These are phyloP conservation scores for Dendrobium catenatum DNA, from an alignment of 106 monocot genomes.

Conservation along the genomic window DNA sequence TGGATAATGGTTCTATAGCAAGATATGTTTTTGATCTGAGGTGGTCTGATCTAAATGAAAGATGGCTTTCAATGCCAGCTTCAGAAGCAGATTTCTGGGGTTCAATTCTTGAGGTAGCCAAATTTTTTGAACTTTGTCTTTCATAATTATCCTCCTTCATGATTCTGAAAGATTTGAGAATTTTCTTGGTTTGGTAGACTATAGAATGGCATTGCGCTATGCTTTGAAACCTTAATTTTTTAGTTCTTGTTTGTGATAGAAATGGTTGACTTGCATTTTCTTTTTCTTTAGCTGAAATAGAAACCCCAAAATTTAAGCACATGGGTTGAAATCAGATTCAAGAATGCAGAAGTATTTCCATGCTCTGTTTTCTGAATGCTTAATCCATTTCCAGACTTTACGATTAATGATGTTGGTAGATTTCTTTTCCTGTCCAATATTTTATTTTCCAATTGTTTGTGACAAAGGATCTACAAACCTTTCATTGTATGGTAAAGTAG, in stretches of 20 bases:
- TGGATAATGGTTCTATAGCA: slow-evolving; percentile 53
- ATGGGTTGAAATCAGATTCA: too few species aligned
- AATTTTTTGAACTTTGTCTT: not conserved
- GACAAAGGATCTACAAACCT: too few species aligned
- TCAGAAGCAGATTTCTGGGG: slow-evolving; percentile 74
- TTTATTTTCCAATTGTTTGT: too few species aligned
- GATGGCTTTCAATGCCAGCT: slow-evolving; percentile 50
- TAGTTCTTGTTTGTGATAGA: not conserved
- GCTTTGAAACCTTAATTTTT: not conserved
- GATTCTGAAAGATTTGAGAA: not conserved
- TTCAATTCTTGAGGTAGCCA: slow-evolving; percentile 67
- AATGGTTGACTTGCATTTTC: not conserved
- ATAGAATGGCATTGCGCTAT: not conserved
- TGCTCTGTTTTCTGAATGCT: too few species aligned
- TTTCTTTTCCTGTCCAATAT: too few species aligned
- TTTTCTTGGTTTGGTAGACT: not conserved
- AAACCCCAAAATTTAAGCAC: too few species aligned
- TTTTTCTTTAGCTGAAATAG: too few species aligned
- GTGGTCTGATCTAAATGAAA: slow-evolving; percentile 62
- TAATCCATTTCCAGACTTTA: too few species aligned
- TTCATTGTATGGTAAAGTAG: too few species aligned
- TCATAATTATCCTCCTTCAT: not conserved
- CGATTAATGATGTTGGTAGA: too few species aligned
- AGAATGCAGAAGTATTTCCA: too few species aligned
- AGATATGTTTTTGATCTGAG: slow-evolving; percentile 76